Base-by-base conservation (phyloP, 805 yeast genomes). In the Schwanniomyces polymorphus region DNA sequence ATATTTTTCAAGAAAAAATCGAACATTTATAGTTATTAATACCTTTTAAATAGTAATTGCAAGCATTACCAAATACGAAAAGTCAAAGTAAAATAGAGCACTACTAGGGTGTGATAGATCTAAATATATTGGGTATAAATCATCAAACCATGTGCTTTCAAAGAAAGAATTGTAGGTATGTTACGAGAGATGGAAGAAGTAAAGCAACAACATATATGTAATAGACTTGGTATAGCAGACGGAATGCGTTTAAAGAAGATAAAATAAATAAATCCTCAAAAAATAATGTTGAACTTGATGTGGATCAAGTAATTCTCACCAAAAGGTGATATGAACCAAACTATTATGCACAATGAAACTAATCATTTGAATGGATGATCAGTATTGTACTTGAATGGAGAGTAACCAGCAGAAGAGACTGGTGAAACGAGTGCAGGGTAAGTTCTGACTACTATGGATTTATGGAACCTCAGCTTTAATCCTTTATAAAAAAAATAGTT, bases 371-470 rank as follows among this genome's bases (percentile, higher is more conserved):
- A 7, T 7, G 21, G 7, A 7, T 14, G 11, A 31, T 14, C 18
- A 7, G 10, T 14, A 14, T 12, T 31, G 8, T 10, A 27, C 4
- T 4, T 27, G 12, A 31, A 31, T 7, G 21, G 14, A 11, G 41
- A 25, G 11, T 25, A 16, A 5, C 6, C 31, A 5, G 29, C 23
- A 25, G 27, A 38, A 14, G 9, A 25, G 2, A 48, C 53, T 2
- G 51, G 47, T 38, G 53, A 51, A 10, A 50, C 47, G 53, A 51
- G 53, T 26, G 53, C 53, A 5, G 53, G 53, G 5, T 40, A 47
- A 26, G 41, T 29, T 10, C 38, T 29, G 12, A 44, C 41, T 18
- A 47, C 41, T 37, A 41, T 41, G 18, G 45, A 43, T n/a, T 50
- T 50, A 47, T 27, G 53, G 53, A 11, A 38, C 43, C 12, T 50